phyloP scores from a whole-genome alignment of 2,329 filamentous ascomycete genomes.

The Trematosphaeria pertusa region DNA sequence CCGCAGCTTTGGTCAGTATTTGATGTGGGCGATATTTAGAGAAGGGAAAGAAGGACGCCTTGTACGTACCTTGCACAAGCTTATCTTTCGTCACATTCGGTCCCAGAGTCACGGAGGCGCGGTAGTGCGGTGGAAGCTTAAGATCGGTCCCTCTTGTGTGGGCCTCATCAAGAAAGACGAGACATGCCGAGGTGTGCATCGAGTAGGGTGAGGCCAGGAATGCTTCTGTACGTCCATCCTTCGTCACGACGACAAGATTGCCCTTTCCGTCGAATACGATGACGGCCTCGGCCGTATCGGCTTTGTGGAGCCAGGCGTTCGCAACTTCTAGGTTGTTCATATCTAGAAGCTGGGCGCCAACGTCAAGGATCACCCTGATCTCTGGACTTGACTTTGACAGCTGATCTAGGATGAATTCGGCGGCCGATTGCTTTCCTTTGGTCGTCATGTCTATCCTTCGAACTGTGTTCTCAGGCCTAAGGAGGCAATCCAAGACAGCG shows the following conservation, averaged over 20 bases:
- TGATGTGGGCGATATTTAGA: too few species aligned
- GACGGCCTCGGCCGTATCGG: conserved; percentile 51
- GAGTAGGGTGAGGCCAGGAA: conserved; percentile 67
- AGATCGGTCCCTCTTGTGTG: conserved; percentile 76
- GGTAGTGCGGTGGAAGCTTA: conserved; percentile 63
- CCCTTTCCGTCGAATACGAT: conserved; percentile 67
- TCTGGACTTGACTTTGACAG: conserved; percentile 50
- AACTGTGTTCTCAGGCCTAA: conserved; percentile 53
- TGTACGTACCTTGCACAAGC: conserved; percentile 72
- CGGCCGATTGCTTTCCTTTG: conserved; percentile 37
- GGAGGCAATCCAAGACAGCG: conserved; percentile 65
- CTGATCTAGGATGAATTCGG: conserved; percentile 54
- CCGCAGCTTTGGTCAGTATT: too few species aligned
- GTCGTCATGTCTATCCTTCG: too few species aligned
- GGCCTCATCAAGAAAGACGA: conserved; percentile 73
- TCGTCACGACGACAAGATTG: conserved; percentile 62
- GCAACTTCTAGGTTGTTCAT: conserved; percentile 56
- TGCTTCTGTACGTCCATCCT: conserved; percentile 53
- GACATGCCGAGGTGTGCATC: conserved; percentile 63
- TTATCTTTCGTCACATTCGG: conserved; percentile 71
- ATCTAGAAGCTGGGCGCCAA: conserved; percentile 74
- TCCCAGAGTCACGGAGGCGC: conserved; percentile 73
- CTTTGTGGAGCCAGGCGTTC: conserved; percentile 57
- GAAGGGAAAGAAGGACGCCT: too few species aligned
- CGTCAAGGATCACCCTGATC: conserved; percentile 70